Base-by-base conservation (phyloP, 2,329 filamentous ascomycete species). In the Epichloe coenophiala region DNA sequence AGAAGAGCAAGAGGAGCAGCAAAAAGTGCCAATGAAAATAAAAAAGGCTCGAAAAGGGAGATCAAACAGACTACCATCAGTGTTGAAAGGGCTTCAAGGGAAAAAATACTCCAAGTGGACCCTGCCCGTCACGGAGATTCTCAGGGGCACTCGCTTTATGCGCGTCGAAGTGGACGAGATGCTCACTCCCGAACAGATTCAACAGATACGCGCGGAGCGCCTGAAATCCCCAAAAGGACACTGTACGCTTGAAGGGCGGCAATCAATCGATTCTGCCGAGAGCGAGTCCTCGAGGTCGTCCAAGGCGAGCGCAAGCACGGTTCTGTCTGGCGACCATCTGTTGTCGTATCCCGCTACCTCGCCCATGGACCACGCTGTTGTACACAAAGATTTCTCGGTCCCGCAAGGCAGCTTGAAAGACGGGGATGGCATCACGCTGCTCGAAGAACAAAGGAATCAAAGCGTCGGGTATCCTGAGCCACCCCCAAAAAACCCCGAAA, bases 111-210 rank as follows among this genome's bases (percentile, higher is more conserved):
- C 73, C 42, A 68, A 72, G 63, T 78, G 77, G 75, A 72, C 71
- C 13, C 60, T 81, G 33, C 69, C 76, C 54, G 69, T 82, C 57
- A 70, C 74, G n/a, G 77, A 78, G 33, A 65, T 80, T 11, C 71
- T 83, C 52, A 74, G 68, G 41, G 72, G 73, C 17, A 75, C 74
- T 42, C 67, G 76, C 44, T 80, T 82, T 59, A 70, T 70, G 54
- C 71, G 71, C 45, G 68, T 76, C 49, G 77, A 82, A 54, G 77
- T 71, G 0, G 75, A 80, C 48, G 78, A 83, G 63, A 78, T 80
- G 67, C 62, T 49, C 13, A 49, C 50, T 9, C 27, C 27, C 4
- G 46, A 52, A 5, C 45, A 40, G 19, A 40, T 50, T 3, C 17
- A 43, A 8, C 31, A 53, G 12, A 44, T 45, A 33, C 15, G 45